Percentiles rank a stretch among this genome's conserved stretches.
phyloP scores from a whole-genome alignment of 2,329 filamentous ascomycete genomes.

The Penicillium sp. region DNA sequence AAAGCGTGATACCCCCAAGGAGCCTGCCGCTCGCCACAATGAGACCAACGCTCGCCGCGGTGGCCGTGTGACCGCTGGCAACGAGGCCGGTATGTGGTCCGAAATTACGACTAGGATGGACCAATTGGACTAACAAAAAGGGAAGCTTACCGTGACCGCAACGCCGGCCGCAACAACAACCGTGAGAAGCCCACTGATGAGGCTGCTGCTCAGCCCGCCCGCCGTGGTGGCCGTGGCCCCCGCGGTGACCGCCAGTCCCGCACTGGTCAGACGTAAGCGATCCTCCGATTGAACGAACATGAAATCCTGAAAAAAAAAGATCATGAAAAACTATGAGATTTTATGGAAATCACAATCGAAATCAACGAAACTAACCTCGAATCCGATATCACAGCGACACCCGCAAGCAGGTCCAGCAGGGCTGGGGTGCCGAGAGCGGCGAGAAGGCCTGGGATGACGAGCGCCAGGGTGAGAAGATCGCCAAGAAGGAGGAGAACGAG shows the following conservation, averaged over 20 bases:
- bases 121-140: slow-evolving; percentile 12
- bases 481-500: slow-evolving; percentile 78
- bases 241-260: slow-evolving; percentile 60
- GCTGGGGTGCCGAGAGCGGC: slow-evolving; percentile 83
- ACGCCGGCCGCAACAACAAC: slow-evolving; percentile 78
- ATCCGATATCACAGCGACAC: slow-evolving; percentile 36
- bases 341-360: background rate
- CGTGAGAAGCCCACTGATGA: slow-evolving; percentile 76
- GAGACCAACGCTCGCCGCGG: slow-evolving; percentile 47
- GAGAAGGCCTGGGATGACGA: slow-evolving; percentile 86
- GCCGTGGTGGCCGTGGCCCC: slow-evolving; percentile 48
- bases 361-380: slow-evolving; percentile 21
- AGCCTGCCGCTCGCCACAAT: slow-evolving; percentile 56
- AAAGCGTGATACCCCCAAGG: slow-evolving; percentile 84
- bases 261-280: slow-evolving; percentile 58
- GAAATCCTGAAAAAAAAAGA: background rate
- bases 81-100: slow-evolving; percentile 75
- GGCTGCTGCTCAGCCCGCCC: slow-evolving; percentile 47
- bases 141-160: slow-evolving; percentile 87
- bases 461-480: slow-evolving; percentile 85
- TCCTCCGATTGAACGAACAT: slow-evolving; percentile 4
- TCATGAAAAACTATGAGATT: background rate
- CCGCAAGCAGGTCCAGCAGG: slow-evolving; percentile 64
- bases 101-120: background rate
- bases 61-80: slow-evolving; percentile 61